These are phyloP conservation scores for Pythium volutum DNA, from an alignment of 352 stramenopile species.

Conservation along the genomic window DNA sequence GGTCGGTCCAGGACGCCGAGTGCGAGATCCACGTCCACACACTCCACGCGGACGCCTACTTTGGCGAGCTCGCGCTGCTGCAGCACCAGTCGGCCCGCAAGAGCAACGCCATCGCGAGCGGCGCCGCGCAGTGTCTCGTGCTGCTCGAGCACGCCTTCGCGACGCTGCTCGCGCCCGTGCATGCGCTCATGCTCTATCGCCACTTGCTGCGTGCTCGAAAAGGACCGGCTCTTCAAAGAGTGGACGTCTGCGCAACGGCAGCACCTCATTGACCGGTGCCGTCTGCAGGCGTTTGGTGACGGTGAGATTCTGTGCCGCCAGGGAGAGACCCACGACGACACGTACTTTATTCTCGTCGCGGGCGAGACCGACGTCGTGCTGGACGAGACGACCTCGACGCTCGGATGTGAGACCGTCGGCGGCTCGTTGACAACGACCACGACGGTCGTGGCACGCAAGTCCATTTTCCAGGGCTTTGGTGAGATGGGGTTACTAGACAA, in stretches of 20 bases:
- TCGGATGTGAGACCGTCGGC: neutral
- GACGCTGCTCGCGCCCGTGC: constrained; percentile 43
- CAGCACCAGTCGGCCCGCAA: constrained; percentile 28
- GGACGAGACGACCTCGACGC: constrained; percentile 28
- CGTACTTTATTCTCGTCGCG: constrained; percentile 68
- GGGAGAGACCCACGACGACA: constrained; percentile 43
- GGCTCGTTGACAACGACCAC: constrained; percentile 3
- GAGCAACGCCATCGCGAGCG: constrained; percentile 51
- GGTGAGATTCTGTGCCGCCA: constrained; percentile 51
- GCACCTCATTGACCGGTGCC: constrained; percentile 52
- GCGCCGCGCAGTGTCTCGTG: constrained; percentile 46
- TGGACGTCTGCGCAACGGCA: constrained; percentile 34
- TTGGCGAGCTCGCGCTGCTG: constrained; percentile 59
- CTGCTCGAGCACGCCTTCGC: constrained; percentile 39
- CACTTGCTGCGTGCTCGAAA: constrained; percentile 57
- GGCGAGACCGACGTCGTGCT: constrained; percentile 56
- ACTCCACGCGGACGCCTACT: constrained; percentile 58
- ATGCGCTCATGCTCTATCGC: constrained; percentile 58
- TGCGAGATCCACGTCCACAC: constrained; percentile 55
- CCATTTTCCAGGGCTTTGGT: constrained; percentile 65
- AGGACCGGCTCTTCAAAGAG: constrained; percentile 63
- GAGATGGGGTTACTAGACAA: constrained; percentile 76
- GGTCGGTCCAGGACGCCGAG: constrained; percentile 44
- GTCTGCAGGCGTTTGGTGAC: constrained; percentile 40
- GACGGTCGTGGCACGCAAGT: constrained; percentile 53